phyloP scores from a whole-genome alignment of 2,329 filamentous ascomycete species.

The Diaporthe eres region DNA sequence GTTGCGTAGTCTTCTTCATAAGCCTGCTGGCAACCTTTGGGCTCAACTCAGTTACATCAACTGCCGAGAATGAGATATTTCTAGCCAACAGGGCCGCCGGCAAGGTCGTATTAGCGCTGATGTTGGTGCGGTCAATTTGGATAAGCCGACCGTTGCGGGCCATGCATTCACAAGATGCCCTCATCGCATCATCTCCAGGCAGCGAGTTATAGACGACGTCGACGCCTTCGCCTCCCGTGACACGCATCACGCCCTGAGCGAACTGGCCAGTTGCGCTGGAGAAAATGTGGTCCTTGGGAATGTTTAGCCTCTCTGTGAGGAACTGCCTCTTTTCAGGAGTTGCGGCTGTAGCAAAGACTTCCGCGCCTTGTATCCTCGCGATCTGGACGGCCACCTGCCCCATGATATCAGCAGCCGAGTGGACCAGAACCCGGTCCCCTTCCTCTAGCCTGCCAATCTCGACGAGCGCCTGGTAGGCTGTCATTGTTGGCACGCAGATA shows the following conservation, averaged over 20 bases:
- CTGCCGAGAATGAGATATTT: constrained; percentile 52
- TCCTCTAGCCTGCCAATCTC: constrained; percentile 47
- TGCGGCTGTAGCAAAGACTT: constrained; percentile 57
- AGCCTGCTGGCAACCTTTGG: constrained; percentile 12
- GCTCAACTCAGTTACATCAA: constrained; percentile 48
- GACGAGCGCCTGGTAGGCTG: constrained; percentile 57
- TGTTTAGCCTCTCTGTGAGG: constrained; percentile 50
- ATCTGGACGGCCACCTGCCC: constrained; percentile 59
- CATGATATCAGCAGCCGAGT: constrained; percentile 57
- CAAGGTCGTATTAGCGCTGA: constrained; percentile 54
- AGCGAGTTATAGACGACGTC: constrained; percentile 41
- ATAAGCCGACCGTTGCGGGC: constrained; percentile 59
- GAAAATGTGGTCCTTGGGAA: constrained; percentile 57
- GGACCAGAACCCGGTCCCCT: constrained; percentile 56
- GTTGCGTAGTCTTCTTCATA: constrained; percentile 28
- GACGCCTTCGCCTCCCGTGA: constrained; percentile 37
- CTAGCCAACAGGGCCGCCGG: constrained; percentile 58
- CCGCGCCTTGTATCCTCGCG: constrained; percentile 52
- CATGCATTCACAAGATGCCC: constrained; percentile 59
- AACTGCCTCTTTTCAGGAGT: constrained; percentile 50
- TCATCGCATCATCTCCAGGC: constrained; percentile 52
- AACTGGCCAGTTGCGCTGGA: constrained; percentile 18
- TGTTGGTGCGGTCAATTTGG: constrained; percentile 60
- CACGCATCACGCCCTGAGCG: constrained; percentile 6
- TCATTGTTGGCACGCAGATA: constrained; percentile 5